phyloP scores from a whole-genome alignment of 768 basidiomycete species.

The Phylloporus scabripes region DNA sequence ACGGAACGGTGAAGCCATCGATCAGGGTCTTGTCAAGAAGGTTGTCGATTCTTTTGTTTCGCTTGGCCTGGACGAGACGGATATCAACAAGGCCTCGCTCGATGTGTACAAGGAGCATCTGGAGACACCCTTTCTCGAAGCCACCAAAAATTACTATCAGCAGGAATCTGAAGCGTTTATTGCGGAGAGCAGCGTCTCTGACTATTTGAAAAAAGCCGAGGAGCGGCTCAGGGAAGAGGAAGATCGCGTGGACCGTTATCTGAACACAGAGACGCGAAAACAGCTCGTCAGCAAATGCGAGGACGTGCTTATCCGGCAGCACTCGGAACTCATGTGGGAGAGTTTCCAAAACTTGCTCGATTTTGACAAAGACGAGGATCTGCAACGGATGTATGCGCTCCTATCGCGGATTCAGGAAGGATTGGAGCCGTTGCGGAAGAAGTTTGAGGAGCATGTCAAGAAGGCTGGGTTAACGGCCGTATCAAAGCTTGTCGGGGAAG shows the following conservation, averaged over 20 bases:
- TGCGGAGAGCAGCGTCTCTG: conserved; percentile 81
- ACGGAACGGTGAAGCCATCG: conserved; percentile 90
- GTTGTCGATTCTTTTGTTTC: conserved; percentile 95
- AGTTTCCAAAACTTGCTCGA: conserved; percentile 88
- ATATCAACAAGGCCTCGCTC: conserved; percentile 88
- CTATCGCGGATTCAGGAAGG: conserved; percentile 87
- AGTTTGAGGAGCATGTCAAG: conserved; percentile 96
- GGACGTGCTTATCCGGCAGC: conserved; percentile 84
- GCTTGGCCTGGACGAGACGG: conserved; percentile 86
- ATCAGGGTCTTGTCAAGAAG: conserved; percentile 88
- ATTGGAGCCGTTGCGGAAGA: conserved; percentile 83
- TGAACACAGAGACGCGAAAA: conserved; percentile 85
- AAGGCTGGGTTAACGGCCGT: conserved; percentile 79
- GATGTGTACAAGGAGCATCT: conserved; percentile 92
- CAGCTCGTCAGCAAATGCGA: conserved; percentile 80
- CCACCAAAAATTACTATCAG: conserved; percentile 89
- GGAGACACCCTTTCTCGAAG: conserved; percentile 80
- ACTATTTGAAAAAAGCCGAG: conserved; percentile 94
- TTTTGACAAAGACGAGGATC: conserved; percentile 90
- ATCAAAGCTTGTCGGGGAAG: conserved; percentile 57
- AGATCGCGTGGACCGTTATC: conserved; percentile 89
- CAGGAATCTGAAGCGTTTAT: conserved; percentile 90
- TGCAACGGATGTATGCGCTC: conserved; percentile 93
- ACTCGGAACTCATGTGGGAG: conserved; percentile 82
- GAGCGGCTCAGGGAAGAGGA: conserved; percentile 91